Conservation (phyloP, 1,284 basidiomycete genomes). For the Phlebopus sp. region DNA sequence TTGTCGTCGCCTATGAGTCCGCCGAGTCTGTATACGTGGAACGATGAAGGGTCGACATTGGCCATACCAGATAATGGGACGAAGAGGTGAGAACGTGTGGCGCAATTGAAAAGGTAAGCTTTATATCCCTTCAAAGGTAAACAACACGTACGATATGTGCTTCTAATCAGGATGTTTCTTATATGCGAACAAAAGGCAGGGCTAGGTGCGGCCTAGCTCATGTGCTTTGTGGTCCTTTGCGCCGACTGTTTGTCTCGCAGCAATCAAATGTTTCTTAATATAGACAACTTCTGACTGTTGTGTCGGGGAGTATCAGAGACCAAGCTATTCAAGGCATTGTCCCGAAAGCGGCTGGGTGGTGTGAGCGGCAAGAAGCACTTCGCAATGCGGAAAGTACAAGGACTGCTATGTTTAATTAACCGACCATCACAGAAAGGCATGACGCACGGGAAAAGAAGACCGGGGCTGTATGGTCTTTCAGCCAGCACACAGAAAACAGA, state of each 20-base stretch:
- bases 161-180: constrained; percentile 8
- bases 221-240: neutral
- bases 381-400: neutral
- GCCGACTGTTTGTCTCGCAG: neutral
- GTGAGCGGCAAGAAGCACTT: neutral
- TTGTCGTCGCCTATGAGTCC: constrained; percentile 22
- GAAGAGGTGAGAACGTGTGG: neutral
- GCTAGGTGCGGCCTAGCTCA: neutral
- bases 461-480: too few relatives aligned
- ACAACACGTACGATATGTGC: constrained; percentile 1
- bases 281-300: neutral
- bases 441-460: neutral
- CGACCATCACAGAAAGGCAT: neutral
- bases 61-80: constrained; percentile 6
- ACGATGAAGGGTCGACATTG: constrained; percentile 9
- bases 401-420: neutral
- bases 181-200: neutral
- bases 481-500: too few relatives aligned
- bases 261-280: constrained; percentile 2
- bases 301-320: neutral
- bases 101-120: neutral
- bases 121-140: neutral
- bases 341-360: neutral
- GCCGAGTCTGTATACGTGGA: constrained; percentile 29
- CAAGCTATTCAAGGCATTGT: constrained; percentile 1